phyloP scores from a whole-genome alignment of 306 rosid species.

The Amphicarpaea edgeworthii region DNA sequence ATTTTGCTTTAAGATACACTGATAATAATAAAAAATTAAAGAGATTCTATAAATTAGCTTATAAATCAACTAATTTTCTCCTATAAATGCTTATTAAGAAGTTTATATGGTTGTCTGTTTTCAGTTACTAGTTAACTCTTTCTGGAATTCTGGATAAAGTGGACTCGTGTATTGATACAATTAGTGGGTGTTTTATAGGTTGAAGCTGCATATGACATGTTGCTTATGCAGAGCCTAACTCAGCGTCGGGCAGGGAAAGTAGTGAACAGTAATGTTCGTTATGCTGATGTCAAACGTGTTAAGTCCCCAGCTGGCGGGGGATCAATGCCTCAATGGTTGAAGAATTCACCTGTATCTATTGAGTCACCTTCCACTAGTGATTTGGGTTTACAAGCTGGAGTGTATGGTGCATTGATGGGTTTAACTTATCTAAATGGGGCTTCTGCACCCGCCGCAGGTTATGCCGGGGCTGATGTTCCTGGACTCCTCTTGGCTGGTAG shows the following conservation, averaged over 20 bases:
- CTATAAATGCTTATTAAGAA: no score
- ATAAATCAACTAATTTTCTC: no score
- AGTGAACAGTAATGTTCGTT: conserved; percentile 75
- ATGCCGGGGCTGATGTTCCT: conserved; percentile 86
- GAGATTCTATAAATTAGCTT: no score
- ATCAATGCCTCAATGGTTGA: conserved; percentile 87
- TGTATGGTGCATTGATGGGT: conserved; percentile 91
- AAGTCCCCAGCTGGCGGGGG: conserved; percentile 59
- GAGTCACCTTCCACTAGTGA: conserved; percentile 81
- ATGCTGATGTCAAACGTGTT: conserved; percentile 93
- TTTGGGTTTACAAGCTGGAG: conserved; percentile 91
- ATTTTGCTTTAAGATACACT: no score
- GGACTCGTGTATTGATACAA: conserved; percentile 21
- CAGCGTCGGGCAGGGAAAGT: conserved; percentile 94
- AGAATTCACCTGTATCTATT: conserved; percentile 72
- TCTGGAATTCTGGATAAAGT: conserved; percentile 26
- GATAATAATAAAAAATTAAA: no score
- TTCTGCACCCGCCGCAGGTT: conserved; percentile 60
- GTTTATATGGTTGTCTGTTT: not conserved
- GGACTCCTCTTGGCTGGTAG: conserved; percentile 99
- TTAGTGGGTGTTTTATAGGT: conserved; percentile 57
- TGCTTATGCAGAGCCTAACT: conserved; percentile 93
- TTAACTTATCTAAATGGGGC: conserved; percentile 79
- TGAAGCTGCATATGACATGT: conserved; percentile 98
- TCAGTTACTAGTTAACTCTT: conserved; percentile 18